These are phyloP conservation scores for Solanum acaule DNA, from an alignment of 257 asterid genomes.

Conservation along the genomic window DNA sequence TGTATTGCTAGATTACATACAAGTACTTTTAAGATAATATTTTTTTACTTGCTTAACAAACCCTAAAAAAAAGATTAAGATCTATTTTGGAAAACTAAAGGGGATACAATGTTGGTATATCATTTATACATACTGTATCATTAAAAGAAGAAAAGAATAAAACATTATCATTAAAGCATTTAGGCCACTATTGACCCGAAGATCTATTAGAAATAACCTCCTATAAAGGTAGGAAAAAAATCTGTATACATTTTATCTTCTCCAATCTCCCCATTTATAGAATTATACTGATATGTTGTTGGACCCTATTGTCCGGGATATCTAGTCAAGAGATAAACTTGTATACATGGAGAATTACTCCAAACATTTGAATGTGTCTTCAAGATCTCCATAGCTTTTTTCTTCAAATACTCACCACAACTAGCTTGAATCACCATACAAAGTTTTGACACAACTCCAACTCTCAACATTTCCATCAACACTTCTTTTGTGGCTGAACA, in stretches of 20 bases:
- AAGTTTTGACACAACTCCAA: slow-evolving; percentile 48
- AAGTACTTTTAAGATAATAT: too few species aligned
- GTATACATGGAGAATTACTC: slow-evolving; percentile 44
- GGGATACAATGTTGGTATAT: background rate
- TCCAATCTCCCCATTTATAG: background rate
- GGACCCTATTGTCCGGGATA: background rate
- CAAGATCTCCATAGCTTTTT: slow-evolving; percentile 39
- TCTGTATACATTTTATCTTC: background rate
- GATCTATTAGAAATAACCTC: background rate
- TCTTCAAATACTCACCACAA: slow-evolving; percentile 21
- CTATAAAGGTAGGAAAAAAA: background rate
- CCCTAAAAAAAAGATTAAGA: too few species aligned
- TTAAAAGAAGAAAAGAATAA: background rate
- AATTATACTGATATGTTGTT: background rate
- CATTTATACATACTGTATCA: background rate
- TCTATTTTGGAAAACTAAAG: background rate
- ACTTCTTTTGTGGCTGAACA: slow-evolving; percentile 36
- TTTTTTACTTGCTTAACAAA: too few species aligned
- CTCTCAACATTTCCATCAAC: slow-evolving; percentile 40
- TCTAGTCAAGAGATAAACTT: slow-evolving; percentile 18
- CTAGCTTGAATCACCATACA: slow-evolving; percentile 46
- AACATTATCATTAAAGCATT: background rate
- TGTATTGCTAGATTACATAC: background rate
- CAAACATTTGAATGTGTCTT: slow-evolving; percentile 33
- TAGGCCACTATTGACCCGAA: background rate